Base-by-base conservation (phyloP, 1,284 basidiomycete genomes). In the Pulchroboletus neoregius region DNA sequence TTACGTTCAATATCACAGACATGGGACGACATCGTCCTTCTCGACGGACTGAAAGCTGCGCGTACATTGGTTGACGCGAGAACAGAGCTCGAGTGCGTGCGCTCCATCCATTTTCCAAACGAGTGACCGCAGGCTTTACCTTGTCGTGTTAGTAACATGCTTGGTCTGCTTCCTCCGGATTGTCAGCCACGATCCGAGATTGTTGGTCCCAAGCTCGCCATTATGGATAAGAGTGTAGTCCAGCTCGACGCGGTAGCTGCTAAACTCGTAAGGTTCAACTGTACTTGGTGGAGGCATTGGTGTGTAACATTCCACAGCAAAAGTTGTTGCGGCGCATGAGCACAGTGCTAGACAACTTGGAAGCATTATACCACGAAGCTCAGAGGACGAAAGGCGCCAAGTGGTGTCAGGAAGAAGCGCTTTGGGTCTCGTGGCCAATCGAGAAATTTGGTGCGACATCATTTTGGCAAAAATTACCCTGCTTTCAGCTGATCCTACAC, bases 371-470 rank as follows among this genome's bases (percentile, higher is more conserved):
- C 8, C 67, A 75, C 30, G 87, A 90, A 43, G 84, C 85, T 4
- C 74, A 80, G 55, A 84, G 77, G 60, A 66, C 69, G 12, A 88
- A 85, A 60, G 87, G 87, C 0, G 80, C 76, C 69, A 67, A 70
- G 52, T 89, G 83, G 79, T 80, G 79, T 2, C 65, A 69, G 5
- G 70, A 79, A 50, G 84, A 88, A 49, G 79, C 84, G 0, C 68
- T 91, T 35, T 90, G 87, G 87, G 69, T 77, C 22, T 88, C 87
- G 10, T 91, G 88, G 87, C 72, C 87, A 1, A 64, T 91, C 22
- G 82, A 86, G 55, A 82, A 77, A 62, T 88, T 90, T 50, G 85
- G 87, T 85, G 54, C 57, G 61, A 27, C 27, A 31, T 28, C 43
- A 18, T 41, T 33, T 20, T 15, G 45, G 13, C n/a, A 33, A 28